Percentiles rank a stretch among this genome's conserved stretches.
phyloP scores from a whole-genome alignment of 176 grass and related monocot genomes.

The Lolium perenne region DNA sequence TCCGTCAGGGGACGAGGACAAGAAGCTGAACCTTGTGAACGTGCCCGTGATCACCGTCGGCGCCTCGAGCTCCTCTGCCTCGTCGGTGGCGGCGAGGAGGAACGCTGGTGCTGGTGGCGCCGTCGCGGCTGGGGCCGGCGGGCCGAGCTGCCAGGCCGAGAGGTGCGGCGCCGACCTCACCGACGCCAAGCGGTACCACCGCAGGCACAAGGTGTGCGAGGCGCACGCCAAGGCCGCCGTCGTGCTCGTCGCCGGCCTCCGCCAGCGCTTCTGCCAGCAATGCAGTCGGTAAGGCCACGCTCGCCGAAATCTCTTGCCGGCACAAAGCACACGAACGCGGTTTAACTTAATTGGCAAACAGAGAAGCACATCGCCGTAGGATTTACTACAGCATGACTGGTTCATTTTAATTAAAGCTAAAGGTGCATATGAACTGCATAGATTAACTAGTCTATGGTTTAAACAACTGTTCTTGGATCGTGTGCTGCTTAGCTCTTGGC shows the following conservation, averaged over 20 bases:
- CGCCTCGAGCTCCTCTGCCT: not conserved
- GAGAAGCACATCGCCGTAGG: not conserved
- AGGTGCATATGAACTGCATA: not conserved
- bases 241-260: conserved; percentile 83
- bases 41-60: not conserved
- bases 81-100: conserved; percentile 41
- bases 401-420: not conserved
- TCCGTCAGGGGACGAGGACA: conserved; percentile 31
- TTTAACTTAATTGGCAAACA: not conserved
- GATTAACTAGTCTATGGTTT: not conserved
- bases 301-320: not conserved
- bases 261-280: conserved; percentile 99
- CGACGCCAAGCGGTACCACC: conserved; percentile 75
- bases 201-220: conserved; percentile 96
- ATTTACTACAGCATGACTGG: not conserved
- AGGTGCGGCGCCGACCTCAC: conserved; percentile 75
- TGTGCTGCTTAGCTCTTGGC: not conserved
- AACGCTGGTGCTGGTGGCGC: conserved; percentile 17
- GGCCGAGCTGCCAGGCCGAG: conserved; percentile 80
- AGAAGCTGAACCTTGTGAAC: conserved; percentile 18
- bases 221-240: conserved; percentile 71
- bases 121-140: conserved; percentile 22
- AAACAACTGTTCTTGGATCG: conserved; percentile 29
- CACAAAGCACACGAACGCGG: not conserved
- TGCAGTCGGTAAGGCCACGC: conserved; percentile 76